phyloP scores from a whole-genome alignment of 1,139 yeast genomes.

The Zygosaccharomyces pseudobailii region DNA sequence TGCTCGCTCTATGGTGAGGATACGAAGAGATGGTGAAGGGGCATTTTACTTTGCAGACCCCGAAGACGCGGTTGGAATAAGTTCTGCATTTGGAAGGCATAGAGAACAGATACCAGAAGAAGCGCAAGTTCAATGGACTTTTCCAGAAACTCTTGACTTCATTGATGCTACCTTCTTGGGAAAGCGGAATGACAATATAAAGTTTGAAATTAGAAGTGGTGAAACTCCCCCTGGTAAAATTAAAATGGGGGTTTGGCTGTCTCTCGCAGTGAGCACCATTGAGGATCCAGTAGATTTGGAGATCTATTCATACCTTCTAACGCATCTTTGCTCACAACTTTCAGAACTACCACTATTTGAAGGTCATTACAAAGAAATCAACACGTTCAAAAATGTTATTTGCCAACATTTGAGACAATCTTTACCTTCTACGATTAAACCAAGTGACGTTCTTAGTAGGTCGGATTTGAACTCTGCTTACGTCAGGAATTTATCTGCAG shows the following conservation, averaged over 20 bases:
- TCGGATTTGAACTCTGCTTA: constrained; percentile 65
- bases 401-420: constrained; percentile 59
- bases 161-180: constrained; percentile 43
- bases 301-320: constrained; percentile 58
- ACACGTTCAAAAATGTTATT: constrained; percentile 44
- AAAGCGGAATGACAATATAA: constrained; percentile 8
- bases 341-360: constrained; percentile 55
- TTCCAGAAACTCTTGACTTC: constrained; percentile 53
- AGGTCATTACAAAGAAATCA: constrained; percentile 43
- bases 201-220: constrained; percentile 9
- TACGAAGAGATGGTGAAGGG: constrained; percentile 48
- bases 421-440: constrained; percentile 42
- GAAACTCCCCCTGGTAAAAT: constrained; percentile 21
- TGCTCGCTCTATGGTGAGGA: constrained; percentile 50
- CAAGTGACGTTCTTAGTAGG: constrained; percentile 46
- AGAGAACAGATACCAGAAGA: constrained; percentile 30
- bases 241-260: constrained; percentile 51
- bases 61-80: constrained; percentile 60
- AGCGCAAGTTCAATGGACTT: constrained; percentile 45
- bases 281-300: constrained; percentile 66
- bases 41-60: constrained; percentile 51
- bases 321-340: constrained; percentile 69
- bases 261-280: constrained; percentile 46
- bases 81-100: constrained; percentile 55
- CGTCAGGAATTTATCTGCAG: constrained; percentile 60